phyloP scores from a whole-genome alignment of 441 rosid genomes.

The Brassica hybrid region DNA sequence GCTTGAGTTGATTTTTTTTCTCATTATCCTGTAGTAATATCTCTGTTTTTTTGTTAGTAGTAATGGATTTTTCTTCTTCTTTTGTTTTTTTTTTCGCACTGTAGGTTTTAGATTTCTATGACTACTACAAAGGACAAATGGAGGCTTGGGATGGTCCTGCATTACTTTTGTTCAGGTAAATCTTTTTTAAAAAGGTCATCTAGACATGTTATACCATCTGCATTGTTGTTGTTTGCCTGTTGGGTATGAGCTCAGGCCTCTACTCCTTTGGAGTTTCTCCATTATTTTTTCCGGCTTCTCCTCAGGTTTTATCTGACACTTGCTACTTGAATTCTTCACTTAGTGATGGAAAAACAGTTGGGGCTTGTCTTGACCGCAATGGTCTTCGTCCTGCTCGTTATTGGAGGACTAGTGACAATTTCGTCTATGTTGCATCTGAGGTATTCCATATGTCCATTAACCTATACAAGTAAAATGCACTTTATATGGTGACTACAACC shows the following conservation, averaged over 20 bases:
- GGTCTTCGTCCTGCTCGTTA: constrained; percentile 99
- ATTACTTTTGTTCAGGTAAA: background rate
- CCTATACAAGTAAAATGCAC: background rate
- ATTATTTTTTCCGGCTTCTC: too few relatives aligned
- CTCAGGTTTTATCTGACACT: constrained; percentile 45
- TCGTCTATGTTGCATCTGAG: constrained; percentile 99
- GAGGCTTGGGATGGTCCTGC: too few relatives aligned
- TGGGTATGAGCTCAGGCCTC: too few relatives aligned
- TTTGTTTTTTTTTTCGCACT: too few relatives aligned
- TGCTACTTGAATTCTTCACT: constrained; percentile 52
- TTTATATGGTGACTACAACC: too few relatives aligned
- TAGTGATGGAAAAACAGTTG: constrained; percentile 99
- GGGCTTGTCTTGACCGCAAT: constrained; percentile 98
- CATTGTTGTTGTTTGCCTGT: too few relatives aligned
- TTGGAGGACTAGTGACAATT: constrained; percentile 94
- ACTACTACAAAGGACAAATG: too few relatives aligned
- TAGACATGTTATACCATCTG: background rate
- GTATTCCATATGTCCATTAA: constrained; percentile 48
- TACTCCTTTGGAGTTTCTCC: too few relatives aligned
- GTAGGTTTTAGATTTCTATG: too few relatives aligned
- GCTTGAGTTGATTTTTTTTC: background rate
- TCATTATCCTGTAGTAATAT: background rate
- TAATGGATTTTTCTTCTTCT: too few relatives aligned
- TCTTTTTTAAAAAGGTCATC: constrained; percentile 1
- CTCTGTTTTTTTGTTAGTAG: background rate